phyloP scores from a whole-genome alignment of 805 yeast genomes.

The Wickerhamiella brachini region DNA sequence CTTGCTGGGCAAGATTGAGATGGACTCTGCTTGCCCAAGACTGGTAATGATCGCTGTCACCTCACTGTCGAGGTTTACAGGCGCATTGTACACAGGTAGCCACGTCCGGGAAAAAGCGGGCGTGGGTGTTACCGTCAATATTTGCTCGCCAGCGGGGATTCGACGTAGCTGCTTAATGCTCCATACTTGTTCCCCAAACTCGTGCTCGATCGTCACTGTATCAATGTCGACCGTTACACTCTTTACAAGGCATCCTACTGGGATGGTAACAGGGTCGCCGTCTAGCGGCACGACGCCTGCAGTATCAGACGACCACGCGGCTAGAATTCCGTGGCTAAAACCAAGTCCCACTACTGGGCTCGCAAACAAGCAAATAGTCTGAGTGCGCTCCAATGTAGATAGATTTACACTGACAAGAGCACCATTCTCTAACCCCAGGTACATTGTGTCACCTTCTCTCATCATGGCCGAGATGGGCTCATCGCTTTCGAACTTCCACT shows the following conservation, averaged over 20 bases:
- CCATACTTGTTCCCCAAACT: not conserved
- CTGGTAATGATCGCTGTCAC: not conserved
- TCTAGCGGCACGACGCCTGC: not conserved
- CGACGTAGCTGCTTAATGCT: not conserved
- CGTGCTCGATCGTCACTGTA: not conserved
- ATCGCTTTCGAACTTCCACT: not conserved
- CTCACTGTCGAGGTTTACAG: not conserved
- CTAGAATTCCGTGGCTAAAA: not conserved
- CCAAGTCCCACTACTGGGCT: not conserved
- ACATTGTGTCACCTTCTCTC: not conserved
- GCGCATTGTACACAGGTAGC: not conserved
- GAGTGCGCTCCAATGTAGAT: not conserved
- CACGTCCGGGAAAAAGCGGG: not conserved
- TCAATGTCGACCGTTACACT: too few relatives aligned
- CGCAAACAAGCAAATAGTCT: not conserved
- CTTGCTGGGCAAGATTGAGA: not conserved
- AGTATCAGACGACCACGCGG: not conserved
- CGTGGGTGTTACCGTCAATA: not conserved
- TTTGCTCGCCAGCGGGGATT: not conserved
- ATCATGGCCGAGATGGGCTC: not conserved
- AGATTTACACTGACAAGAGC: not conserved
- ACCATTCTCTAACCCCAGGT: constrained; percentile 5
- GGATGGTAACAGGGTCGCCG: not conserved
- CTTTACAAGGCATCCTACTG: not conserved
- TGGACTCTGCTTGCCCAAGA: not conserved